Conservation (phyloP, 148 eudicot species). For the Persicaria tinctoria region DNA sequence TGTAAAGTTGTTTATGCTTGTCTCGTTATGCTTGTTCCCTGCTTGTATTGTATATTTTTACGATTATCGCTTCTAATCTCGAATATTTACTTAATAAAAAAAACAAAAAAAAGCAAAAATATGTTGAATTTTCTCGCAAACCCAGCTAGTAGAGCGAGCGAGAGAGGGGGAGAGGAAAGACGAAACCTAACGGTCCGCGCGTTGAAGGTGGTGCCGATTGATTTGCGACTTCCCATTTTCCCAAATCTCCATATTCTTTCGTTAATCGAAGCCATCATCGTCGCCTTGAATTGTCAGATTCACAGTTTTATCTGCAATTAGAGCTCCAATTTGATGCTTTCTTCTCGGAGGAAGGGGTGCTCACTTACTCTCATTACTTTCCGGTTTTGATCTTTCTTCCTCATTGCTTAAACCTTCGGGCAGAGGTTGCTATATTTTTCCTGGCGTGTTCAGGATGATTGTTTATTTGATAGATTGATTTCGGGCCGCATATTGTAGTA, state of each 20-base stretch:
- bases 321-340: neutral
- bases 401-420: neutral
- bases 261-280: neutral
- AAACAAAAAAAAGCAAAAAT: neutral
- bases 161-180: conserved; percentile 14
- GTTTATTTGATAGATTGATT: neutral
- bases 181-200: conserved; percentile 28
- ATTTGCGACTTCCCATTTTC: neutral
- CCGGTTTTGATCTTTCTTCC: neutral
- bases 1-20: too few relatives aligned
- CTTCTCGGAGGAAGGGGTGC: neutral
- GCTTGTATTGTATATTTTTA: too few relatives aligned
- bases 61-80: too few relatives aligned
- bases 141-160: neutral
- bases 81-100: too few relatives aligned
- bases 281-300: neutral
- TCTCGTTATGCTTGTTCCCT: too few relatives aligned
- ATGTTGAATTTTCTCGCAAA: neutral
- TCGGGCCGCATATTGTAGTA: neutral
- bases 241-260: neutral
- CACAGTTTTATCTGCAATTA: neutral
- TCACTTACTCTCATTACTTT: neutral
- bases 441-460: neutral
- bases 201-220: conserved; percentile 13
- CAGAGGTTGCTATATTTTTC: neutral